Evolutionary conservation across 164 flowering plant species (phyloP), one percentile per base, ranked within the genome.

Genomic region (Santalum album): DNA sequence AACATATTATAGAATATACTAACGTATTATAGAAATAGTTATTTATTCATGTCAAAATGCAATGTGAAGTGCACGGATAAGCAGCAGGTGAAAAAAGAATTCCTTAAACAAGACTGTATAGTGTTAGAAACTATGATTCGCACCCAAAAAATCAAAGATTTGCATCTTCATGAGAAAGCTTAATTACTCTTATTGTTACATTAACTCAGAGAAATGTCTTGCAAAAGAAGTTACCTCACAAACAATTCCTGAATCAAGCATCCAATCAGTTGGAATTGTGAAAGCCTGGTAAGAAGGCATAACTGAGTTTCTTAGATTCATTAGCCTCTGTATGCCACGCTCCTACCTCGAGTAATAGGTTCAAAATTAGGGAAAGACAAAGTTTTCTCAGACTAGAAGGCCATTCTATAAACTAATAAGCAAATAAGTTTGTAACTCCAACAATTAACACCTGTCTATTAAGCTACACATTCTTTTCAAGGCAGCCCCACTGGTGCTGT

Each of bases 181-280:
- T n/a, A n/a, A n/a, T n/a, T n/a, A n/a, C n/a, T n/a, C n/a, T n/a
- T n/a, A n/a, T n/a, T n/a, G n/a, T n/a, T n/a, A n/a, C n/a, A n/a
- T n/a, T n/a, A n/a, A n/a, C n/a, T n/a, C 11, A 32, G 11, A 32
- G 11, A 32, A 11, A 11, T 5, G 6, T 6, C 36, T 11, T 32
- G 42, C 17, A 38, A 38, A 11, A 38, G 14, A 12, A 38, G 17
- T 51, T 61, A 82, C 92, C 79, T 80, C 78, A 43, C 70, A 61
- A 25, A 74, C 59, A 49, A 80, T 74, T 58, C 92, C 92, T 0
- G 84, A 69, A 56, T 85, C 87, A 21, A 77, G 80, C 92, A 82
- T 85, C 92, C 88, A 85, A 36, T 75, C 84, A 5, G 68, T 71
- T 48, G 88, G 92, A 60, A 85, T 73, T 56, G 68, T 72, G 49